Conservation (phyloP, 2,329 filamentous ascomycete genomes). For the Pseudogymnoascus sp. region DNA sequence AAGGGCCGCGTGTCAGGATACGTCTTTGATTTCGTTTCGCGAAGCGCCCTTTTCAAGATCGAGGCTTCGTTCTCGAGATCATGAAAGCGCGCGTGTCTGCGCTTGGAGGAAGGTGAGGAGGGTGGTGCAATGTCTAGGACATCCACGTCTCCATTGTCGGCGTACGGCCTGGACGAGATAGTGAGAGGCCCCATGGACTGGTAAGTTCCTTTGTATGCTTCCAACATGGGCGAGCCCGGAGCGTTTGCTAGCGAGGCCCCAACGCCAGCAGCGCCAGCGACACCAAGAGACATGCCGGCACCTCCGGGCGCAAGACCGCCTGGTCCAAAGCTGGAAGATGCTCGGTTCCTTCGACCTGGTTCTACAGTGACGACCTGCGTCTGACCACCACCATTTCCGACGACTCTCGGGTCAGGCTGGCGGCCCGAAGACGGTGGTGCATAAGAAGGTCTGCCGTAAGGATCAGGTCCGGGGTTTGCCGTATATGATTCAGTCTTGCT, state of each 20-base stretch:
- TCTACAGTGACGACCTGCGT: constrained; percentile 26
- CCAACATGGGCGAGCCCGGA: constrained; percentile 76
- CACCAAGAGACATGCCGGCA: constrained; percentile 19
- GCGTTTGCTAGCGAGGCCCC: constrained; percentile 44
- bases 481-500: constrained; percentile 21
- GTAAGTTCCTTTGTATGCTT: constrained; percentile 89
- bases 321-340: constrained; percentile 20
- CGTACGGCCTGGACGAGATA: constrained; percentile 39
- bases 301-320: constrained; percentile 24
- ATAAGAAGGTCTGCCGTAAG: neutral
- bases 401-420: constrained; percentile 17
- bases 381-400: constrained; percentile 12
- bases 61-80: constrained; percentile 74
- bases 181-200: constrained; percentile 80
- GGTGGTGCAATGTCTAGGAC: constrained; percentile 40
- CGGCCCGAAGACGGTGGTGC: neutral
- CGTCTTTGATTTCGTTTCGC: constrained; percentile 47
- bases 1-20: constrained; percentile 62
- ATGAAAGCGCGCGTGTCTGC: constrained; percentile 68
- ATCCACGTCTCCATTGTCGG: constrained; percentile 39
- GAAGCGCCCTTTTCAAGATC: constrained; percentile 65
- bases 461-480: constrained; percentile 17
- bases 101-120: constrained; percentile 45
- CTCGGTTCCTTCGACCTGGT: constrained; percentile 21
- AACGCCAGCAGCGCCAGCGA: constrained; percentile 24